Conservation (phyloP, 2,329 filamentous ascomycete species). For the Hyphodiscus sp. region DNA sequence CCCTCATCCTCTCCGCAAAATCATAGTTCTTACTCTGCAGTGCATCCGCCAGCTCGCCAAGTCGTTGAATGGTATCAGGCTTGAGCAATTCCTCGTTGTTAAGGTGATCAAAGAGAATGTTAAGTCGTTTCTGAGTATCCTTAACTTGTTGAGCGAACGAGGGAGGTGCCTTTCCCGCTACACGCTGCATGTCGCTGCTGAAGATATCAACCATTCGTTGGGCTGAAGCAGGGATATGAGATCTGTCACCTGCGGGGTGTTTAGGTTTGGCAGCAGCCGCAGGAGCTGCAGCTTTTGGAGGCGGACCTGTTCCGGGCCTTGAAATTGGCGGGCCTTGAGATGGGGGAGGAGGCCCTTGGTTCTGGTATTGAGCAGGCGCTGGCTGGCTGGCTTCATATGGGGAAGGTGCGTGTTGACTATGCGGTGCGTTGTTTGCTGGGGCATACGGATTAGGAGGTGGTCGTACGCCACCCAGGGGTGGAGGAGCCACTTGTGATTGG, state of each 20-base stretch:
- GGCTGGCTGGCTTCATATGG: constrained; percentile 35
- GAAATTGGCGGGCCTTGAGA: constrained; percentile 34
- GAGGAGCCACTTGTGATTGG: constrained; percentile 33
- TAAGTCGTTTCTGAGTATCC: constrained; percentile 88
- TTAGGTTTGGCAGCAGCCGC: constrained; percentile 51
- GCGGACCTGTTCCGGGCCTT: constrained; percentile 32
- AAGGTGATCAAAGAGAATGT: constrained; percentile 91
- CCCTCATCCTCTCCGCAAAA: constrained; percentile 59
- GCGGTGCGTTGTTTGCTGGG: constrained; percentile 35
- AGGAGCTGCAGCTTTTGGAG: constrained; percentile 34
- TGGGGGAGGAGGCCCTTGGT: constrained; percentile 35
- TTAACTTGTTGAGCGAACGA: constrained; percentile 84
- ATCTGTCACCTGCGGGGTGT: constrained; percentile 79
- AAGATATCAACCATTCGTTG: constrained; percentile 77
- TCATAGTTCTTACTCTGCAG: constrained; percentile 65
- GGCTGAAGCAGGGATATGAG: constrained; percentile 74
- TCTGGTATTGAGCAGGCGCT: constrained; percentile 56
- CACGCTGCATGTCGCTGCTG: constrained; percentile 76
- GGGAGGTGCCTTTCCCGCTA: constrained; percentile 78
- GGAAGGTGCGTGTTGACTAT: constrained; percentile 56
- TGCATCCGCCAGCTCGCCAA: constrained; percentile 58
- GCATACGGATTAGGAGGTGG: constrained; percentile 43
- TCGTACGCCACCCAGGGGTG: constrained; percentile 35
- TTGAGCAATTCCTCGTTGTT: constrained; percentile 92
- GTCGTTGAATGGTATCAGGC: constrained; percentile 65